These are phyloP conservation scores for Lophiotrema nucula DNA, from an alignment of 495 filamentous ascomycete genomes.

Conservation along the genomic window DNA sequence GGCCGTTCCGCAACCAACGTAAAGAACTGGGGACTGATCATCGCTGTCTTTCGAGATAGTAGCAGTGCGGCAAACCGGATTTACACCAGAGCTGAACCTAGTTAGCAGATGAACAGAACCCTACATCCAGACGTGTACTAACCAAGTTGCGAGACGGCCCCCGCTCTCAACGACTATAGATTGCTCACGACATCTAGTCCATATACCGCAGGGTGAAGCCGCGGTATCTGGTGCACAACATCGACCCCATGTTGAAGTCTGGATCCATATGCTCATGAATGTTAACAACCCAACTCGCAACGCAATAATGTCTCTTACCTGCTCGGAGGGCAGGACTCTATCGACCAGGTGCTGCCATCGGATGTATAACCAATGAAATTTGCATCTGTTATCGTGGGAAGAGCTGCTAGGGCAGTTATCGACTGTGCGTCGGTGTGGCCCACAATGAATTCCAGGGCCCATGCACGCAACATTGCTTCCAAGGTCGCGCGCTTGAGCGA, in stretches of 20 bases:
- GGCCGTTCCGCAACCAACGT: slow-evolving; percentile 12
- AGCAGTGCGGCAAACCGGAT: slow-evolving; percentile 10
- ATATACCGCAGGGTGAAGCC: not conserved
- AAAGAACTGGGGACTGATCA: not conserved
- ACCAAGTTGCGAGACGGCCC: slow-evolving; percentile 8
- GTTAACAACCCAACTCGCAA: no score
- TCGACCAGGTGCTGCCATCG: not conserved
- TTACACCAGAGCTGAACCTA: not conserved
- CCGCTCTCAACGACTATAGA: slow-evolving; percentile 7
- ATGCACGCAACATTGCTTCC: no score
- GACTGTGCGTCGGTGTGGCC: no score
- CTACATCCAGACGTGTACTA: not conserved
- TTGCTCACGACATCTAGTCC: slow-evolving; percentile 2
- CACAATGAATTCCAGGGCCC: no score
- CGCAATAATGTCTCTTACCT: not conserved
- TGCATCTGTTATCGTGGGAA: slow-evolving; percentile 1
- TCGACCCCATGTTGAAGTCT: slow-evolving; percentile 14
- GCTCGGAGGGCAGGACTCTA: not conserved
- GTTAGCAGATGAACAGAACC: not conserved
- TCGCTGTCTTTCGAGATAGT: not conserved
- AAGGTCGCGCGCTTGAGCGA: no score
- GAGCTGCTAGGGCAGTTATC: no score
- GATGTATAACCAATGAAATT: slow-evolving; percentile 8
- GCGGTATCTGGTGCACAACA: slow-evolving; percentile 6
- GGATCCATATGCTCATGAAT: not conserved